Base-by-base conservation (phyloP, 2,329 filamentous ascomycete genomes). In the Lasiodiplodia sp. region DNA sequence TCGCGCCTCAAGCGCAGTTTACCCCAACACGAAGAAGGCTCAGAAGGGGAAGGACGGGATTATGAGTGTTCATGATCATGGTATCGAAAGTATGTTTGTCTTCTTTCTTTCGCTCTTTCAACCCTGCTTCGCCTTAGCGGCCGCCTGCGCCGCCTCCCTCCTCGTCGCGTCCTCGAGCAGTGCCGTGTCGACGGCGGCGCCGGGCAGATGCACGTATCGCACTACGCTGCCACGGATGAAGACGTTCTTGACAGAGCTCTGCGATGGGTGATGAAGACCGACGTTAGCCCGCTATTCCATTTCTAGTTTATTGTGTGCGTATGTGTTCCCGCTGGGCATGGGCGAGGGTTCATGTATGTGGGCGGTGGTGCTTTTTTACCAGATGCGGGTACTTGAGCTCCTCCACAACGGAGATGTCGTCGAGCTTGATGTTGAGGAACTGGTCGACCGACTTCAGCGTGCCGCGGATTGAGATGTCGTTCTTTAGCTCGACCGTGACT, bases 401-500 rank as follows among this genome's bases (percentile, higher is more conserved):
- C 73, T 99, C 94, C 31, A 97, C 87, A 38, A 98, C 95, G 71
- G 90, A 87, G 70, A 98, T 96, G 77, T 97, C 93, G 78, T 99
- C 96, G 63, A 99, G 89, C 86, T 98, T 98, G 84, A 99, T 97
- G 84, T 99, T 99, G 78, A 99, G 89, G 83, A 97, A 99, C 84
- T 98, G 96, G 80, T 99, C 96, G 73, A 99, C 95, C 78, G 92
- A 96, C 86, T 98, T 99, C 73, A 99, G 87, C 44, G 91, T 96
- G 73, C 96, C 96, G 75, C 93, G 92, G 80, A 99, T 96, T 79
- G 94, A 94, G 75, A 99, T 97, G 83, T 99, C 96, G 81, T 99
- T 99, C 84, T 99, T 99, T 80, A 99, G 92, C 85, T 99, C 96
- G 79, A 99, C 94, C 57, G 94, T 98, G 77, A 99, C 94, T 85